phyloP scores from a whole-genome alignment of 2,329 filamentous ascomycete genomes.

The Venturia aucupariae region DNA sequence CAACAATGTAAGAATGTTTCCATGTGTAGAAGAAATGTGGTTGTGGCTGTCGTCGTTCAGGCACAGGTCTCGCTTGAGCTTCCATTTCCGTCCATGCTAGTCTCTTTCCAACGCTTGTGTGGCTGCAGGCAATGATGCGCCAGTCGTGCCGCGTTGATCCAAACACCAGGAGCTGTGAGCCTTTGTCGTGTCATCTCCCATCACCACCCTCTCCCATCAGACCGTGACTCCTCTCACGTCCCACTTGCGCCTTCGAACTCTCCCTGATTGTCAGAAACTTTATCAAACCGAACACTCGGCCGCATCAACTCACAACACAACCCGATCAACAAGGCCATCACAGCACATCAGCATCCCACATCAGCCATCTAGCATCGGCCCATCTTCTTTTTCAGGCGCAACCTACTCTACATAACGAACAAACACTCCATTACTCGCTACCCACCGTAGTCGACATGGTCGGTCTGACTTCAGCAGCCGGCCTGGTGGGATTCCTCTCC shows the following conservation, averaged over 20 bases:
- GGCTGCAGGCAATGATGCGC: not conserved
- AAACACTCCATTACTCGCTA: not conserved
- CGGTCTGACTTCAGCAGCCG: constrained; percentile 85
- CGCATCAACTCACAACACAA: not conserved
- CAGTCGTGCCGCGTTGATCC: not conserved
- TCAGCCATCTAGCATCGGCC: not conserved
- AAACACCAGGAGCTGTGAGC: not conserved
- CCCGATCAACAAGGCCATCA: not conserved
- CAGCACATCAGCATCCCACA: not conserved
- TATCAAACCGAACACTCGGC: not conserved
- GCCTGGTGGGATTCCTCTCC: constrained; percentile 87
- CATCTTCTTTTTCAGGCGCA: not conserved
- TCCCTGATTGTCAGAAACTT: not conserved
- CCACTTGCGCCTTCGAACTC: not conserved
- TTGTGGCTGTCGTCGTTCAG: not conserved
- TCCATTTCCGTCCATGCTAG: constrained; percentile 1
- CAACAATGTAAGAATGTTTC: not conserved
- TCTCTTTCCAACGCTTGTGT: not conserved
- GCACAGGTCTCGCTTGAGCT: not conserved
- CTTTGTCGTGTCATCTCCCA: constrained; percentile 7
- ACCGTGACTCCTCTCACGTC: not conserved
- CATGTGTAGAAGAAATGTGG: not conserved
- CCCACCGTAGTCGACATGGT: constrained; percentile 53
- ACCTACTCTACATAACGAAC: not conserved
- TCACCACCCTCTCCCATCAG: not conserved